Conservation (phyloP, 1,284 basidiomycete species). For the Pseudozyma pruni region DNA sequence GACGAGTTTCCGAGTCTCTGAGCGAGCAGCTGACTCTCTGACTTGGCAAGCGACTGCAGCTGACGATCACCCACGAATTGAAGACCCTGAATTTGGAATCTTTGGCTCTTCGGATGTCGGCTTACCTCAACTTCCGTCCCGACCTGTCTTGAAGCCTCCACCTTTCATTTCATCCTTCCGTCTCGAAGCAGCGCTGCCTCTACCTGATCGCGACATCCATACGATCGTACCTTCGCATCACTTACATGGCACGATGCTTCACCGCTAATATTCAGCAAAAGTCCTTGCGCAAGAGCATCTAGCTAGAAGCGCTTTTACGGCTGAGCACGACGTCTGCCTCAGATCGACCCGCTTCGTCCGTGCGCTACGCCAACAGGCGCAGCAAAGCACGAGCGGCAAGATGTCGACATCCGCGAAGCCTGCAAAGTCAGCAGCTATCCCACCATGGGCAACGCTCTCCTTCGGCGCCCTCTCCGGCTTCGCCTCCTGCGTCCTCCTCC, state of each 20-base stretch:
- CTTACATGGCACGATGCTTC: no score
- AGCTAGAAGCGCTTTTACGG: no score
- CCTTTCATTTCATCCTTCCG: background rate
- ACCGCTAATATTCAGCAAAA: no score
- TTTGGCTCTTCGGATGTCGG: slow-evolving; percentile 5
- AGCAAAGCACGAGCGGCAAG: background rate
- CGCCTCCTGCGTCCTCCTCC: slow-evolving; percentile 63
- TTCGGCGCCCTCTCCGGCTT: slow-evolving; percentile 64
- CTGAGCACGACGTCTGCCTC: no score
- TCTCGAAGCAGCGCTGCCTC: no score
- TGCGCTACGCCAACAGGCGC: background rate
- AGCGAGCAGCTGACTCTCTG: background rate
- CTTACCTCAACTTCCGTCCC: slow-evolving; percentile 14
- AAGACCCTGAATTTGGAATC: slow-evolving; percentile 22
- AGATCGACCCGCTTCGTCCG: background rate
- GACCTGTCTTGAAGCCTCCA: slow-evolving; percentile 3
- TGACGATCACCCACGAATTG: slow-evolving; percentile 25
- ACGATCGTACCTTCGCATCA: no score
- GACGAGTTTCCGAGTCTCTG: no score
- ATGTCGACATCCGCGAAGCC: background rate
- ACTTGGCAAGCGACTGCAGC: slow-evolving; percentile 1
- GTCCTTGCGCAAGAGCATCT: no score
- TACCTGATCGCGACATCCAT: no score
- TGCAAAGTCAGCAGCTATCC: slow-evolving; percentile 22
- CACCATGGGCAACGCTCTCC: slow-evolving; percentile 58